Base-by-base conservation (phyloP, 495 filamentous ascomycete genomes). In the Daldinia childiae region DNA sequence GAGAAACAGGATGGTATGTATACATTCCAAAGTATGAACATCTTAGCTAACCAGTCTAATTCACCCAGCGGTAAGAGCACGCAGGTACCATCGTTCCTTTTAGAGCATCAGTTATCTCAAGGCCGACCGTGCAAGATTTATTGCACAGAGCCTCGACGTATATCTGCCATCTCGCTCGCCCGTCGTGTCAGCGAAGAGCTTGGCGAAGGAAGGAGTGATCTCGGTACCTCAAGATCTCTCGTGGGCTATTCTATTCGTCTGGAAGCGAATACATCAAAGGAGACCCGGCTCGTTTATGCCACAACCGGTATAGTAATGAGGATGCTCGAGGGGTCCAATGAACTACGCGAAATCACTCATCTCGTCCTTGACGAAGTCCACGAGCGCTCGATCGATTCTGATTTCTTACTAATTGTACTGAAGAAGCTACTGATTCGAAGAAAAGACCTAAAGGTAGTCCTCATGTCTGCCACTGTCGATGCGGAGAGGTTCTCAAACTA, bases 401-500 rank as follows among this genome's bases (percentile, higher is more conserved):
- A 99, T 71, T 98, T 99, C 78, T 83, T 99, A 19, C 82, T 99
- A 12, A 92, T 98, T 66, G 90, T 98, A 2, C 85, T 99, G 24
- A 91, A 92, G 71, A 91, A 94, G 69, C 82, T 98, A 15, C 86
- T 97, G 75, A 69, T 85, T 21, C 85, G 85, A 60, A 85, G 93
- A 55, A 90, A 90, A 55, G 87, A 94, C 51, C 80, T 97, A 51
- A 87, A 86, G 71, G 90, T 99, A 30, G 85, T 99, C 32, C 86
- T 99, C 27, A 99, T 98, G 95, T 97, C 94, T 58, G 95, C 95
- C 6, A 99, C 95, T 3, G 90, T 98, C 8, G 92, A 99, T 77
- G 93, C 95, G 6, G 89, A 95, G 64, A 89, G 89, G 15, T 97
- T 99, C 77, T 97, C 95, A 0, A 88, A 87, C 2, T 99, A 99